Conservation (phyloP, 208 protist genomes). For the Crithidia fasciculata region DNA sequence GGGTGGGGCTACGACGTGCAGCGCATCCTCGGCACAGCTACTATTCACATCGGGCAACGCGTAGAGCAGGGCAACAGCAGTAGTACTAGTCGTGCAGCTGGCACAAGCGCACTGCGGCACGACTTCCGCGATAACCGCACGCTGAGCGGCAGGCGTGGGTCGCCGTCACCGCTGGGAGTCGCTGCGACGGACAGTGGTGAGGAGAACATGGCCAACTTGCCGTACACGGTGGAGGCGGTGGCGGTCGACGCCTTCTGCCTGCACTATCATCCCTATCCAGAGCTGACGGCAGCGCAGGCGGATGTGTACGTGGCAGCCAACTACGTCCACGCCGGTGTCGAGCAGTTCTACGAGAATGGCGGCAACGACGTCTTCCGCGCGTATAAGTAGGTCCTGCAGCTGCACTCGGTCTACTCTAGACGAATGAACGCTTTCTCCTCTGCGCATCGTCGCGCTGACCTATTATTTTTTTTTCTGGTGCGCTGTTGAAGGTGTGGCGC, state of each 20-base stretch:
- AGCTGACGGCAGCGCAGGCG: constrained; percentile 64
- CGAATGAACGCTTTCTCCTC: too few species aligned
- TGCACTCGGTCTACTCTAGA: too few species aligned
- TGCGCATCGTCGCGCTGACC: too few species aligned
- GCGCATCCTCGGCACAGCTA: constrained; percentile 62
- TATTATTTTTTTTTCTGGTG: too few species aligned
- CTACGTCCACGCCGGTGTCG: constrained; percentile 74
- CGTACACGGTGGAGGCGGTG: not conserved
- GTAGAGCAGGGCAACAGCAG: not conserved
- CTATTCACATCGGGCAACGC: constrained; percentile 20
- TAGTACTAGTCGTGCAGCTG: too few species aligned
- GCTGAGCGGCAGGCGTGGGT: not conserved
- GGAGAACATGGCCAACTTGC: too few species aligned
- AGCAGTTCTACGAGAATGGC: constrained; percentile 79
- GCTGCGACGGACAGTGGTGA: not conserved
- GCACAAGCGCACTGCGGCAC: not conserved
- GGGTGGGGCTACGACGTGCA: constrained; percentile 66
- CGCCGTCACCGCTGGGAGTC: not conserved
- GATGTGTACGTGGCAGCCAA: constrained; percentile 76
- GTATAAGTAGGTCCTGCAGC: constrained; percentile 43
- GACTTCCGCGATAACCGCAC: constrained; percentile 24
- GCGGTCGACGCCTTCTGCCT: constrained; percentile 71
- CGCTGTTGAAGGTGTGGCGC: too few species aligned
- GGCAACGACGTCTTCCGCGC: constrained; percentile 67
- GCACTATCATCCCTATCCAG: constrained; percentile 71